Evolutionary conservation across 2,329 filamentous ascomycete species (phyloP).

Genomic region (Fusarium sp.): DNA sequence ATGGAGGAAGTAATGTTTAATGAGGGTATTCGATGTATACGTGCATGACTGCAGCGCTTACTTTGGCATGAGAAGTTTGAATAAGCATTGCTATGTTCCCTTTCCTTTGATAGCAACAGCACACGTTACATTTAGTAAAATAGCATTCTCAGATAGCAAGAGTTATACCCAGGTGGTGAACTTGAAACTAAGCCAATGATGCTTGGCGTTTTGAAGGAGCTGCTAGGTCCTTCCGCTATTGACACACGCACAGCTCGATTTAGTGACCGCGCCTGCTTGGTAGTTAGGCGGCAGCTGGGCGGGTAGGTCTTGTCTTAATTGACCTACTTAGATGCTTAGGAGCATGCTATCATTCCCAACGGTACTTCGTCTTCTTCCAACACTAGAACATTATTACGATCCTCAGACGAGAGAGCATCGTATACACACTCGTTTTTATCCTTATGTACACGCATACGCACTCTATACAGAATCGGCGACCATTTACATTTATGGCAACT

Average conservation of each 20-base stretch:
- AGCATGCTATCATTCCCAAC: not conserved
- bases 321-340: not conserved
- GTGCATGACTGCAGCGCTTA: conserved; percentile 29
- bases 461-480: conserved; percentile 56
- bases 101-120: conserved; percentile 2
- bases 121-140: conserved; percentile 1
- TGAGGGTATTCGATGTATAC: conserved; percentile 1
- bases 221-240: not conserved
- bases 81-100: not conserved
- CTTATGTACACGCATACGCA: not conserved
- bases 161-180: not conserved
- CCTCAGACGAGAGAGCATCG: not conserved
- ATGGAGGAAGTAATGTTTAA: conserved; percentile 43
- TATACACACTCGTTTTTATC: conserved; percentile 8
- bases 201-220: not conserved
- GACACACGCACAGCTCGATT: too few species aligned
- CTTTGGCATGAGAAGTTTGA: conserved; percentile 12
- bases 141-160: not conserved
- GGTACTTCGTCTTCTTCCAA: not conserved
- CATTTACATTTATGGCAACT: conserved; percentile 67
- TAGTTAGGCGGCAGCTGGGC: too few species aligned
- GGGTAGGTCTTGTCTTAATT: not conserved
- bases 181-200: not conserved
- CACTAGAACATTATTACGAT: not conserved
- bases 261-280: not conserved